A percentile compares a stretch with the other conserved stretches of the same genome.
phyloP scores from a whole-genome alignment of 257 asterid genomes.

The Solanum peruvianum region DNA sequence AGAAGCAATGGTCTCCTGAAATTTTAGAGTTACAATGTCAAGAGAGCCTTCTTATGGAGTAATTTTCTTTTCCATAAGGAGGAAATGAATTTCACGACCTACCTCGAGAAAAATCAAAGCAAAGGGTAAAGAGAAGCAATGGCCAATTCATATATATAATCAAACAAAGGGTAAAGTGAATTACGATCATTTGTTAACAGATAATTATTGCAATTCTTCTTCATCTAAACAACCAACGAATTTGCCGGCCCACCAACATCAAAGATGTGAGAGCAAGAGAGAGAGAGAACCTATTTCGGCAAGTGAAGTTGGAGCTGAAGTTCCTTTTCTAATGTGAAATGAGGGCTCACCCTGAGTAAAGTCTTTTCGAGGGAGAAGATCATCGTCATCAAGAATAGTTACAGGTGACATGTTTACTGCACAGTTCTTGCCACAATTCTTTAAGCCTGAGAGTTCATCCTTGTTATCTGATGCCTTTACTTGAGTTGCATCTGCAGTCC shows the following conservation, averaged over 20 bases:
- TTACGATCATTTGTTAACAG: background rate
- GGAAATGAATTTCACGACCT: background rate
- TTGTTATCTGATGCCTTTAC: slow-evolving; percentile 9
- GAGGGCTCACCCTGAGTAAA: slow-evolving; percentile 13
- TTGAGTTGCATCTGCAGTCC: slow-evolving; percentile 23
- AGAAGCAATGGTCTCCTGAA: slow-evolving; percentile 47
- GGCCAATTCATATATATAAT: background rate
- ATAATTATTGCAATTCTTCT: background rate
- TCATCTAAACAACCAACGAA: background rate
- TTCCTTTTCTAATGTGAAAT: slow-evolving; percentile 25
- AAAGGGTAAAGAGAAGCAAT: background rate
- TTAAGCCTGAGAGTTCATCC: slow-evolving; percentile 17
- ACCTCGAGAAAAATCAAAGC: background rate
- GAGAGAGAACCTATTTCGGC: background rate
- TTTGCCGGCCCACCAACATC: background rate
- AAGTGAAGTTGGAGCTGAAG: slow-evolving; percentile 1
- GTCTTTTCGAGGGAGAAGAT: slow-evolving; percentile 33
- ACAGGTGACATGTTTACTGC: slow-evolving; percentile 4
- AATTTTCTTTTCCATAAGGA: background rate
- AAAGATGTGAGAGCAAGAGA: background rate
- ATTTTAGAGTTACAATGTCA: background rate
- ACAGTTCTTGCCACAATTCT: slow-evolving; percentile 5
- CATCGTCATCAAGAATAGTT: slow-evolving; percentile 18
- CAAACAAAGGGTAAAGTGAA: background rate
- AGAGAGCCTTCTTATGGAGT: background rate